Base-by-base conservation (phyloP, 495 filamentous ascomycete species). In the Talaromyces ruber region DNA sequence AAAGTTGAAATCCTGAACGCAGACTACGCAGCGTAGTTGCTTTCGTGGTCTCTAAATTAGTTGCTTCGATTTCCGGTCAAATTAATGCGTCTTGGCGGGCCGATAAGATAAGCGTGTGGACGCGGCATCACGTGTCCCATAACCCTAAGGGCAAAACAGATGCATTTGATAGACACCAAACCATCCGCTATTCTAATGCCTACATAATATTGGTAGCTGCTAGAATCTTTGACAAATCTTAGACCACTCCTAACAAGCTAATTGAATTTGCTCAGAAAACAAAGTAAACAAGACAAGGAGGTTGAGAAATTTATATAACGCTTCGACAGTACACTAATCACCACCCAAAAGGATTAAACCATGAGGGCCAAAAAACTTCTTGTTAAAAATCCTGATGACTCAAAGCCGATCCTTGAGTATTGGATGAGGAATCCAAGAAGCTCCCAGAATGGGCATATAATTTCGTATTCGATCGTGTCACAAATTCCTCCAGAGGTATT, bases 71-170 rank as follows among this genome's bases (percentile, higher is more conserved):
- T 12, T 18, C 14, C 50, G 50, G 50, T 22, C 50, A 53, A n/a
- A 53, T 54, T 54, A 54, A 54, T 54, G 51, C 26, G 24, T 54
- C 51, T 54, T 54, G 51, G 51, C 51, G 51, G 5, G 51, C 51
- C 28, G 51, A 54, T 54, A 54, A 54, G 51, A 54, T 54, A 54
- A 54, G 51, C 51, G 16, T 47, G 16, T 21, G 18, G 0, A 21
- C 14, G 4, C 3, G n/a, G 18, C 43, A 47, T 47, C 43, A 47
- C 43, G 43, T 47, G 43, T 9, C 3, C 6, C 43, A 9, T 21
- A 47, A 47, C 43, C 43, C 43, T 47, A 43, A 43, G 9, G 9
- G 9, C 12, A 43, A 8, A 32, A 3, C 30, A 9, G 30, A 9
- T 9, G 30, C 4, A 32, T 32, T 32, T 32, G 30, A 32, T 32